These are phyloP conservation scores for Blastobotrys parvus DNA, from an alignment of 805 yeast species.

Conservation along the genomic window DNA sequence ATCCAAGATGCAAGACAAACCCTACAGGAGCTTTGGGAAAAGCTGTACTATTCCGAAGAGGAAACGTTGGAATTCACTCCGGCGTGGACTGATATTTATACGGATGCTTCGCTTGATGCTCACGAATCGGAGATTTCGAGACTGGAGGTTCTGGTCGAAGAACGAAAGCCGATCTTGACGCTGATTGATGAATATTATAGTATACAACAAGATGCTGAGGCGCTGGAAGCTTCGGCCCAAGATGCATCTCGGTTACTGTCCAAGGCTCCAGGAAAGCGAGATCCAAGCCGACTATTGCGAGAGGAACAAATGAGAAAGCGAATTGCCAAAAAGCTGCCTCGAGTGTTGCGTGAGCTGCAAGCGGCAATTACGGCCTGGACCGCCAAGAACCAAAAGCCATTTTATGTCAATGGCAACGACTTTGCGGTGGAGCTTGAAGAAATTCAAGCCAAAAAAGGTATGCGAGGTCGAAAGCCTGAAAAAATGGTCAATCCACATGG, in stretches of 20 bases:
- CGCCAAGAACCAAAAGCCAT: slow-evolving; percentile 20
- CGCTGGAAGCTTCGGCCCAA: slow-evolving; percentile 59
- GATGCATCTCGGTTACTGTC: slow-evolving; percentile 74
- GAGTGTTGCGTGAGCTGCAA: slow-evolving; percentile 45
- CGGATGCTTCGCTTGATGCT: slow-evolving; percentile 51
- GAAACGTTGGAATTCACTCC: slow-evolving; percentile 43
- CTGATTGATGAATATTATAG: slow-evolving; percentile 48
- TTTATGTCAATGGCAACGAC: slow-evolving; percentile 40
- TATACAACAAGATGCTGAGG: slow-evolving; percentile 50
- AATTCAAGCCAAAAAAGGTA: neutral
- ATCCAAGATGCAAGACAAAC: slow-evolving; percentile 52
- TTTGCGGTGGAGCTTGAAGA: slow-evolving; percentile 27
- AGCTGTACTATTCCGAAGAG: slow-evolving; percentile 47
- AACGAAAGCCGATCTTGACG: slow-evolving; percentile 47
- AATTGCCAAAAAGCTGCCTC: slow-evolving; percentile 61
- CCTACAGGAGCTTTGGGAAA: slow-evolving; percentile 55
- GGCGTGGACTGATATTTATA: slow-evolving; percentile 35
- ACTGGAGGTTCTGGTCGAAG: slow-evolving; percentile 42
- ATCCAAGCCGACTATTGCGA: slow-evolving; percentile 62
- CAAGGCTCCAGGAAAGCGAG: slow-evolving; percentile 32
- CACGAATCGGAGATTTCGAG: slow-evolving; percentile 56
- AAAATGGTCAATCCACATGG: too few species aligned
- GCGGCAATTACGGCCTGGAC: slow-evolving; percentile 43
- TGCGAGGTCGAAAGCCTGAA: too few species aligned
- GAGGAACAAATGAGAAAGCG: slow-evolving; percentile 73